A percentile compares a stretch with the other conserved stretches of the same genome.
These are phyloP conservation scores for Clonostachys sp. DNA, from an alignment of 2,329 filamentous ascomycete genomes.

Conservation along the genomic window DNA sequence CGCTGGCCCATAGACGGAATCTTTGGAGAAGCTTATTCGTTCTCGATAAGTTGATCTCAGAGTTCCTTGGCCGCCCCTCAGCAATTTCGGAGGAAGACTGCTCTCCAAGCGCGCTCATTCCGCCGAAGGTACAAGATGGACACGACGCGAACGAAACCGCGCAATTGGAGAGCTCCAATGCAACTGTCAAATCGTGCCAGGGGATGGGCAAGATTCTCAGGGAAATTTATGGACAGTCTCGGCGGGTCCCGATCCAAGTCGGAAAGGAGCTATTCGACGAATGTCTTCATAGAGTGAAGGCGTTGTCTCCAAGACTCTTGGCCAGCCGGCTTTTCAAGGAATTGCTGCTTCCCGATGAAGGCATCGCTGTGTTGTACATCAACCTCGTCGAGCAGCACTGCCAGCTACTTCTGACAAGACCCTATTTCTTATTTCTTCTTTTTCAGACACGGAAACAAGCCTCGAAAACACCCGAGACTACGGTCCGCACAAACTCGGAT, in stretches of 20 bases:
- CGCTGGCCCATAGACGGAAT: slow-evolving; percentile 13
- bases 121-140: background rate
- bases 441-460: background rate
- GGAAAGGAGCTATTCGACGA: background rate
- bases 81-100: slow-evolving; percentile 45
- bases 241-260: background rate
- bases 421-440: background rate
- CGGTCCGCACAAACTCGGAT: background rate
- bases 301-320: background rate
- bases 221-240: no score
- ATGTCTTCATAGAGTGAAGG: background rate
- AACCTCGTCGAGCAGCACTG: background rate
- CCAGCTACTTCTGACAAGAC: background rate
- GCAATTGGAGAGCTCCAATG: background rate
- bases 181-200: background rate
- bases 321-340: background rate
- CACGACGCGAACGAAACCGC: background rate
- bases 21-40: slow-evolving; percentile 63
- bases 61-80: slow-evolving; percentile 56
- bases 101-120: background rate
- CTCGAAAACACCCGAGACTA: background rate
- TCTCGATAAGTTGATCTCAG: slow-evolving; percentile 58
- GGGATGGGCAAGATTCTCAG: background rate
- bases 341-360: background rate
- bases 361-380: background rate